phyloP scores from a whole-genome alignment of 495 filamentous ascomycete genomes.

The Podospora comata region DNA sequence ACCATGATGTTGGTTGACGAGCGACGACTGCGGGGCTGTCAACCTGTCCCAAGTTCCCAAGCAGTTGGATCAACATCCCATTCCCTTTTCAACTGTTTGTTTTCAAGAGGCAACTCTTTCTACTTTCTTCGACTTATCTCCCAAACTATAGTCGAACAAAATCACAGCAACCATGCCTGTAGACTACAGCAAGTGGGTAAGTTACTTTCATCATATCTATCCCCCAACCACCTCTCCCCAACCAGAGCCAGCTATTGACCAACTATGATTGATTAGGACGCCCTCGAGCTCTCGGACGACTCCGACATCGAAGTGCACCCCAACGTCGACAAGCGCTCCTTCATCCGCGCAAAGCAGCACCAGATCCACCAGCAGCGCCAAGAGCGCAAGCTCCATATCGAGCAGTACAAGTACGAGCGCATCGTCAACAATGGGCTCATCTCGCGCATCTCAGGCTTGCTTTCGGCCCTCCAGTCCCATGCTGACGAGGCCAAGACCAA shows the following conservation, averaged over 20 bases:
- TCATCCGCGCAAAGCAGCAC: conserved; percentile 96
- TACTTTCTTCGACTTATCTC: not conserved
- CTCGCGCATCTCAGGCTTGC: conserved; percentile 72
- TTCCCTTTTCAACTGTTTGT: not conserved
- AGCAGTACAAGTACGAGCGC: conserved; percentile 87
- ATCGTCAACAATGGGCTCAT: conserved; percentile 89
- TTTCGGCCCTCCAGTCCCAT: conserved; percentile 65
- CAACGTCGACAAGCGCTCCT: conserved; percentile 97
- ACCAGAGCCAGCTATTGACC: conserved; percentile 3
- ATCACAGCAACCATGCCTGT: conserved; percentile 64
- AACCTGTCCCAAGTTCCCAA: conserved; percentile 5
- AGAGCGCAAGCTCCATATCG: conserved; percentile 81
- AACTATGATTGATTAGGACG: conserved; percentile 53
- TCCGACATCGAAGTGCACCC: conserved; percentile 98
- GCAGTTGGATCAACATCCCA: not conserved
- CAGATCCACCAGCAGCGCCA: conserved; percentile 89
- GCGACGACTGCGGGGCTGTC: not conserved
- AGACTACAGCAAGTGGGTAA: conserved; percentile 92
- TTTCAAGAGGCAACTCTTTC: not conserved
- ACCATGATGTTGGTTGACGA: conserved; percentile 5
- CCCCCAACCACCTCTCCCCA: not conserved
- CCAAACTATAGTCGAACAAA: not conserved
- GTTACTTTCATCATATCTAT: conserved; percentile 17
- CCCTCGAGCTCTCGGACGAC: conserved; percentile 93
- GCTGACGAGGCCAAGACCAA: conserved; percentile 58